Evolutionary conservation across 1,139 yeast species (phyloP).

Genomic region (Yamadazyma taylorii): DNA sequence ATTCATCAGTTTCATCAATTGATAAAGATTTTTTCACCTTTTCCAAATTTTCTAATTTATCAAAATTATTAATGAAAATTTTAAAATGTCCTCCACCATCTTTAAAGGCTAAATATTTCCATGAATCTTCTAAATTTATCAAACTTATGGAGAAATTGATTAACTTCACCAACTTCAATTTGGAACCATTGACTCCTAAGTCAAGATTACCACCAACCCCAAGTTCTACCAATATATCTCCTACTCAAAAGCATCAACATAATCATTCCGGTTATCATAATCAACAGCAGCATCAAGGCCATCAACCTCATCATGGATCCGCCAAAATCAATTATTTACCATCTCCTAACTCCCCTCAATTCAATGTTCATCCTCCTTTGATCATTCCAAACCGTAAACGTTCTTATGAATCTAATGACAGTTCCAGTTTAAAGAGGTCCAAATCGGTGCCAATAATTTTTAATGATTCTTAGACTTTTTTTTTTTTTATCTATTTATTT

Average conservation of each 20-base stretch:
- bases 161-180: slow-evolving; percentile 30
- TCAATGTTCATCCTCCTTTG: slow-evolving; percentile 19
- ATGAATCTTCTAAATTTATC: slow-evolving; percentile 36
- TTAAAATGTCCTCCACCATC: slow-evolving; percentile 49
- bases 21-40: slow-evolving; percentile 13
- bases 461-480: slow-evolving; percentile 8
- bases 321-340: slow-evolving; percentile 15
- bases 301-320: not conserved
- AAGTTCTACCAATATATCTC: slow-evolving; percentile 20
- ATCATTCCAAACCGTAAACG: slow-evolving; percentile 15
- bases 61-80: slow-evolving; percentile 33
- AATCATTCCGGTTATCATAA: not conserved
- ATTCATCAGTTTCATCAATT: too few species aligned
- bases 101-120: slow-evolving; percentile 42
- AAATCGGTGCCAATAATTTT: slow-evolving; percentile 20
- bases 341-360: slow-evolving; percentile 18
- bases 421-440: slow-evolving; percentile 21
- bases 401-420: slow-evolving; percentile 7
- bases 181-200: slow-evolving; percentile 18
- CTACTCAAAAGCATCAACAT: slow-evolving; percentile 6
- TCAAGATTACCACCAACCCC: slow-evolving; percentile 21
- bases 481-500: not conserved
- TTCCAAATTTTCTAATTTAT: slow-evolving; percentile 18
- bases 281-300: not conserved
- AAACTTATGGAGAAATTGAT: slow-evolving; percentile 39